Conservation (phyloP, 768 basidiomycete genomes). For the Boletus fagicola region DNA sequence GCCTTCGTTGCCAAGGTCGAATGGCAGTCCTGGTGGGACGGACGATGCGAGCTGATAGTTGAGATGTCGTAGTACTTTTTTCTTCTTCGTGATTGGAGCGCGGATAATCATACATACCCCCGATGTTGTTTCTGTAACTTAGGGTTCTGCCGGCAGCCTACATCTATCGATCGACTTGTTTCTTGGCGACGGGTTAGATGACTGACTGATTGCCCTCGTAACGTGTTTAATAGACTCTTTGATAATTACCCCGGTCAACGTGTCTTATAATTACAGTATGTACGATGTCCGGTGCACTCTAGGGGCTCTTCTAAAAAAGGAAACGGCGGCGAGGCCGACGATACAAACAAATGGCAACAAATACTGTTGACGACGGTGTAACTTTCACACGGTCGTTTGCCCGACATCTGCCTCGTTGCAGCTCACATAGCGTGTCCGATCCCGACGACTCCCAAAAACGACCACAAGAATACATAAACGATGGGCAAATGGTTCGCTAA, state of each 20-base stretch:
- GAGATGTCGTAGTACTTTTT: not conserved
- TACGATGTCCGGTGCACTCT: no score
- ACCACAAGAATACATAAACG: constrained; percentile 14
- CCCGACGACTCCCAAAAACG: constrained; percentile 8
- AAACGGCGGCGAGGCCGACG: not conserved
- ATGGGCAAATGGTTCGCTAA: constrained; percentile 75
- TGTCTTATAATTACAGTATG: no score
- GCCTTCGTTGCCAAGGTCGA: constrained; percentile 29
- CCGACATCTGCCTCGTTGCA: constrained; percentile 30
- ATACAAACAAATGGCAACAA: constrained; percentile 21
- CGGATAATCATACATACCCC: constrained; percentile 1
- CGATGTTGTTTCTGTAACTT: no score
- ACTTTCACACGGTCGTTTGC: constrained; percentile 22
- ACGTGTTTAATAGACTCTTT: not conserved
- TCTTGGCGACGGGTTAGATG: not conserved
- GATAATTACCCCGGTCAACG: not conserved
- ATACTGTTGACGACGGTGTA: constrained; percentile 14
- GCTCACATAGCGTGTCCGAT: not conserved
- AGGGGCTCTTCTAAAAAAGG: not conserved
- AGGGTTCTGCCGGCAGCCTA: no score
- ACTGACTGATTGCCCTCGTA: not conserved
- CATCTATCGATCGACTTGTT: not conserved
- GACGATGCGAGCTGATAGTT: constrained; percentile 38
- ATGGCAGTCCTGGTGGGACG: constrained; percentile 35
- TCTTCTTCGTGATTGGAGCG: not conserved